A percentile compares a stretch with the other conserved stretches of the same genome.
Evolutionary conservation across 2,329 filamentous ascomycete species (phyloP).

Genomic region (Cytospora piceicola): DNA sequence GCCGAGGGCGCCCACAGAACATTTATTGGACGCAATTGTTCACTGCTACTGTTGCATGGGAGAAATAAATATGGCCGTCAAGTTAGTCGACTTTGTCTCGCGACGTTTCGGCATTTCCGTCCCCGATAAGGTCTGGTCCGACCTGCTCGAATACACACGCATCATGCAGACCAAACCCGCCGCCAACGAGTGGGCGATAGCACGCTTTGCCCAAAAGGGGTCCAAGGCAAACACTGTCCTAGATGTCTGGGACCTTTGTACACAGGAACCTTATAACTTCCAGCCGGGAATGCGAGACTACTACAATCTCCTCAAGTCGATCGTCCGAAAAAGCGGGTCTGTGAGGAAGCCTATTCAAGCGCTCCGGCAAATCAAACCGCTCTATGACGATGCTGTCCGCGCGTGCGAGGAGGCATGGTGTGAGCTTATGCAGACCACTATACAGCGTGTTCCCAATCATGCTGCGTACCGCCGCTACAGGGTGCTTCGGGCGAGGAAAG

Average conservation of each 20-base stretch:
- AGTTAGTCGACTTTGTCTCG: slow-evolving; percentile 66
- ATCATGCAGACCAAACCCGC: slow-evolving; percentile 52
- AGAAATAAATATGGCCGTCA: slow-evolving; percentile 60
- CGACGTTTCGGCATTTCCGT: slow-evolving; percentile 62
- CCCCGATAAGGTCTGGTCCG: slow-evolving; percentile 62
- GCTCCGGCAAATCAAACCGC: slow-evolving; percentile 37
- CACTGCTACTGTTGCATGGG: slow-evolving; percentile 71
- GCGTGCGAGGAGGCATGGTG: slow-evolving; percentile 33
- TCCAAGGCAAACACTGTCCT: slow-evolving; percentile 50
- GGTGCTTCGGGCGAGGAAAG: slow-evolving; percentile 36
- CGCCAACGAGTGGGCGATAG: slow-evolving; percentile 42
- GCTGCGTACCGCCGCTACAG: slow-evolving; percentile 34
- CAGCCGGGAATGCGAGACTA: slow-evolving; percentile 62
- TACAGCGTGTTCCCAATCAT: slow-evolving; percentile 33
- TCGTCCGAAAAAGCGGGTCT: slow-evolving; percentile 37
- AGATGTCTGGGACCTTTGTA: slow-evolving; percentile 64
- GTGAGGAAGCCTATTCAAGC: slow-evolving; percentile 32
- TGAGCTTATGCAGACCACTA: slow-evolving; percentile 33
- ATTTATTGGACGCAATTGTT: slow-evolving; percentile 68
- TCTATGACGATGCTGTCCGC: slow-evolving; percentile 37
- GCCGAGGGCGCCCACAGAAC: slow-evolving; percentile 59
- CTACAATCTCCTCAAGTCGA: slow-evolving; percentile 46
- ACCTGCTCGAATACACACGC: slow-evolving; percentile 70
- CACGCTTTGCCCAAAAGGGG: slow-evolving; percentile 39
- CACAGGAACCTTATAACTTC: slow-evolving; percentile 58